Evolutionary conservation across 164 flowering plant genomes (phyloP), one percentile per base, ranked within the genome.

Genomic region (Vitis riparia): DNA sequence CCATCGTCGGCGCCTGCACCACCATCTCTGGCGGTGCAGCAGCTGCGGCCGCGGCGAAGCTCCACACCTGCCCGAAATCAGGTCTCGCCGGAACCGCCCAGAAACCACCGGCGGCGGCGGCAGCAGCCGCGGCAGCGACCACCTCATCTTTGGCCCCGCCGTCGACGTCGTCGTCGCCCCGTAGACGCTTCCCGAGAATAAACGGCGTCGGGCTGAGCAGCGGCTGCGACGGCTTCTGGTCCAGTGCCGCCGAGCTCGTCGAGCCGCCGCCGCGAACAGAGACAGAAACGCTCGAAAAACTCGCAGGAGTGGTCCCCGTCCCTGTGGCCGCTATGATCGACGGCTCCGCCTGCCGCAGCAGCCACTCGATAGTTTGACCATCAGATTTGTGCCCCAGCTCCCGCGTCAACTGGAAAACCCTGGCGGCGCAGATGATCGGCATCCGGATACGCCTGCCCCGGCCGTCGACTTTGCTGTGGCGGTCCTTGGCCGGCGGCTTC

Each of bases 291-390:
- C 92, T 76, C 19, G 96, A 91, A 88, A 91, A 90, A 68, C 74
- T 79, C 2, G 96, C 94, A 0, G 95, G 95, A 23, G 91, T 91
- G 56, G 98, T 93, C 1, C 97, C 94, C 5, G 96, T 87, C 2
- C 98, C 98, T 47, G 97, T 92, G 63, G 97, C 96, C 44, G 98
- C 98, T 55, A 91, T 87, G 57, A 92, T 91, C n/a, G 97, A 86
- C 1, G 96, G 98, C 84, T 91, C 98, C 29, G 96, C 98, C 63
- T 92, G 98, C 29, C 96, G 90, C 65, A 92, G 90, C 9, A 91
- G 91, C 94, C 96, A 90, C 87, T 92, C 97, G 68, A 92, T 92
- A 14, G 97, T 92, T 75, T 92, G 94, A 9, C 96, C 97, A 71
- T 92, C 96, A 60, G 96, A 92, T 71, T 90, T 92, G 80, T 90